Conservation (phyloP, 352 stramenopile species). For the Thalassiosira livingstoniorum region DNA sequence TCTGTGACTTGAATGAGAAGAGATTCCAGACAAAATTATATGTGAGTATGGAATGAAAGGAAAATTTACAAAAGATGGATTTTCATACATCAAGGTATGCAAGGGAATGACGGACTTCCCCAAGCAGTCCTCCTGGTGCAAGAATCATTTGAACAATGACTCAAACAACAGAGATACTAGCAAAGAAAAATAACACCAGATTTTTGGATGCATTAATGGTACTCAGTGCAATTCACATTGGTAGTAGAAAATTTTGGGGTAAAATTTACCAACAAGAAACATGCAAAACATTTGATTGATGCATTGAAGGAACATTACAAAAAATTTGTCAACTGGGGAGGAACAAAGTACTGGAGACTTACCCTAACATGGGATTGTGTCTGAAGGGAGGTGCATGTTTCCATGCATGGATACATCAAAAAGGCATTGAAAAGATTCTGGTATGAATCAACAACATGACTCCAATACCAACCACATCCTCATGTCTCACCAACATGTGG, state of each 20-base stretch:
- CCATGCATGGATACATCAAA: constrained; percentile 22
- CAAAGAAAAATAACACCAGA: constrained; percentile 27
- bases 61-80: constrained; percentile 3
- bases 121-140: constrained; percentile 47
- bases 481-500: too few relatives aligned
- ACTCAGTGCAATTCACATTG: constrained; percentile 33
- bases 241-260: constrained; percentile 60
- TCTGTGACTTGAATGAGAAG: constrained; percentile 10
- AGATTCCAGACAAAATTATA: constrained; percentile 43
- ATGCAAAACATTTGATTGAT: constrained; percentile 7
- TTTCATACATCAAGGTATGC: constrained; percentile 28
- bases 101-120: constrained; percentile 40
- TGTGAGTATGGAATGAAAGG: constrained; percentile 36
- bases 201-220: constrained; percentile 35
- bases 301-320: neutral
- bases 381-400: constrained; percentile 20
- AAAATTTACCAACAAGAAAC: constrained; percentile 14
- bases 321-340: neutral
- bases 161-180: constrained; percentile 33
- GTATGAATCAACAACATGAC: too few relatives aligned
- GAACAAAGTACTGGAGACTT: constrained; percentile 20
- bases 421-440: constrained; percentile 21
- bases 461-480: too few relatives aligned
- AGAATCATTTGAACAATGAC: constrained; percentile 9
- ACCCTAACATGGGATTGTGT: constrained; percentile 55